Conservation (phyloP, 768 basidiomycete genomes). For the Rhizopogon rudus region DNA sequence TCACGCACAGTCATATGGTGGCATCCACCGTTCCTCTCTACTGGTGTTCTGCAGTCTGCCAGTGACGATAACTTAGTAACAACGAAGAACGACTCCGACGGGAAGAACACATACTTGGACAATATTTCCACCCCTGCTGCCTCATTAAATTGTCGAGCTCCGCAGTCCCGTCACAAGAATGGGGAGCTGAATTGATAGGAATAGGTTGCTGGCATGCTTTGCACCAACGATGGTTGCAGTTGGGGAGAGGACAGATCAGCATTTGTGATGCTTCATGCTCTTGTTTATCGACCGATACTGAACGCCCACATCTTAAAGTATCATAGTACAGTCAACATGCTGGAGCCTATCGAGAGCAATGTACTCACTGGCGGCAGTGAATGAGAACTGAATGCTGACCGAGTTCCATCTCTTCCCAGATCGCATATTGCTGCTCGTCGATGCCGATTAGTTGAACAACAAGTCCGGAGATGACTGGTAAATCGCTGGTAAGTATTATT, state of each 20-base stretch:
- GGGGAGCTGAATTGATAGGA: constrained; percentile 30
- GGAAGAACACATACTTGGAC: constrained; percentile 40
- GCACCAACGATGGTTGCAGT: constrained; percentile 57
- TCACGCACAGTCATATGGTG: constrained; percentile 53
- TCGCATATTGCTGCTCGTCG: constrained; percentile 32
- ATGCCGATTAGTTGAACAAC: constrained; percentile 43
- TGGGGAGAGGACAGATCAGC: constrained; percentile 44
- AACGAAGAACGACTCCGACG: background rate
- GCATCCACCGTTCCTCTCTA: constrained; percentile 48
- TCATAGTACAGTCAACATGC: background rate
- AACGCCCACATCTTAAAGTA: constrained; percentile 45
- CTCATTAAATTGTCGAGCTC: constrained; percentile 51
- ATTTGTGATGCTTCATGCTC: constrained; percentile 37
- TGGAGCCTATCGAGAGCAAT: background rate
- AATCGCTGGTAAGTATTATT: background rate
- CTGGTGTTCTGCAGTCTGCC: constrained; percentile 41
- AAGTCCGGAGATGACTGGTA: constrained; percentile 33
- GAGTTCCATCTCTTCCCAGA: constrained; percentile 44
- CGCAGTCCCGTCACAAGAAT: constrained; percentile 55
- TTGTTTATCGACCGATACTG: constrained; percentile 44
- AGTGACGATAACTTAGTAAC: background rate
- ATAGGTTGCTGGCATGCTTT: constrained; percentile 48
- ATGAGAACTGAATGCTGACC: constrained; percentile 36
- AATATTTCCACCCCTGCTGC: constrained; percentile 55
- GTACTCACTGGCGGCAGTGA: constrained; percentile 46